A percentile compares a stretch with the other conserved stretches of the same genome.
These are phyloP conservation scores for Malus hybrid DNA, from an alignment of 331 rosid genomes.

Conservation along the genomic window DNA sequence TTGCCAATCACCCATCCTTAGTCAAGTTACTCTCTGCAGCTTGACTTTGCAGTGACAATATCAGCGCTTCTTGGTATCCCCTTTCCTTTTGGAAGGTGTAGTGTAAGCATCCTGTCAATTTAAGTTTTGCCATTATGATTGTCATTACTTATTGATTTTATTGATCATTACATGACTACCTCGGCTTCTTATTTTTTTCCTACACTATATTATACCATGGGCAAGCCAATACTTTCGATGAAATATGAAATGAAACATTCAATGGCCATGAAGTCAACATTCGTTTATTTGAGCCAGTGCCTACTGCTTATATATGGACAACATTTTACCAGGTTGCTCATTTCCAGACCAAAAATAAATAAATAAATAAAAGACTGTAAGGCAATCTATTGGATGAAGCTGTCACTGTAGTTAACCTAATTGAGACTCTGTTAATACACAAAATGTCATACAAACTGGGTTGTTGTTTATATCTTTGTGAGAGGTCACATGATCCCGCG, in stretches of 20 bases:
- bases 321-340: not conserved
- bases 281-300: not conserved
- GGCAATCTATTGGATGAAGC: not conserved
- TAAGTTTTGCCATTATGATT: conserved; percentile 13
- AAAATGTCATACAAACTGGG: not conserved
- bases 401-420: not conserved
- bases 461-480: not conserved
- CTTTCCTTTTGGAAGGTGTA: conserved; percentile 98
- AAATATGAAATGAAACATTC: not conserved
- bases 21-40: conserved; percentile 51
- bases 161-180: conserved; percentile 4
- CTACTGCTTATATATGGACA: not conserved
- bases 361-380: not conserved
- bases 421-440: not conserved
- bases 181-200: not conserved
- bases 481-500: not conserved
- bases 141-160: conserved; percentile 4
- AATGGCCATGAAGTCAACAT: not conserved
- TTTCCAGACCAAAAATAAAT: not conserved
- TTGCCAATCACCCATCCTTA: conserved; percentile 19
- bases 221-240: not conserved
- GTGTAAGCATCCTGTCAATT: conserved; percentile 59
- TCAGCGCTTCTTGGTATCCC: conserved; percentile 90
- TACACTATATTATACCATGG: not conserved
- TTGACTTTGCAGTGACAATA: conserved; percentile 89